These are phyloP conservation scores for Lolium rigidum DNA, from an alignment of 176 grass and related monocot genomes.

Conservation along the genomic window DNA sequence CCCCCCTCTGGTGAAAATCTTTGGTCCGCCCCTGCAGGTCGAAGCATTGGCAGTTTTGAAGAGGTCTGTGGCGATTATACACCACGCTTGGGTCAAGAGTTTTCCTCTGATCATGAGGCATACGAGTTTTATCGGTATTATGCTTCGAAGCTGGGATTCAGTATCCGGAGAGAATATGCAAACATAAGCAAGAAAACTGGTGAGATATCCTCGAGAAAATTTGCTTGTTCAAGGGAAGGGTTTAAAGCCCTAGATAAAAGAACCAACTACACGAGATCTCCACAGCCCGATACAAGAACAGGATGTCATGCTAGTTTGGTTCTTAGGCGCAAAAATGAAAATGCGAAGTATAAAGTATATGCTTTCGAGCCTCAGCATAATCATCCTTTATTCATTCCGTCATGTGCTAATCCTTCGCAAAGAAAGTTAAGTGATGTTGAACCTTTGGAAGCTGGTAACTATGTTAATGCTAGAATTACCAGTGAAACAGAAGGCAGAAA, in stretches of 20 bases:
- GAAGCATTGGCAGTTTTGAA: background rate
- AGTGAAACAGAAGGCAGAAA: background rate
- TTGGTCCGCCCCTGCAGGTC: background rate
- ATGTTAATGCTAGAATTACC: background rate
- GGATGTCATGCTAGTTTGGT: background rate
- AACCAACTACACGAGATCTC: background rate
- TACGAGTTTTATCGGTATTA: background rate
- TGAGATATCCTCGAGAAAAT: background rate
- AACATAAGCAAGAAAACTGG: background rate
- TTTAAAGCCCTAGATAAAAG: background rate
- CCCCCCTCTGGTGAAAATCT: no score
- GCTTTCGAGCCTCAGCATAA: background rate
- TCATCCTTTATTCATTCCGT: background rate
- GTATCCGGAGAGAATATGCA: background rate
- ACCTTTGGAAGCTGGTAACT: background rate
- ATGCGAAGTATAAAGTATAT: background rate
- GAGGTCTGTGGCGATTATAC: background rate
- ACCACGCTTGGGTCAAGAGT: background rate
- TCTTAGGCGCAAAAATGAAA: background rate
- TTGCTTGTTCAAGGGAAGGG: background rate
- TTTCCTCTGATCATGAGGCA: background rate
- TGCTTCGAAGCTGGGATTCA: background rate
- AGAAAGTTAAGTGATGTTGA: background rate
- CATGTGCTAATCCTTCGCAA: background rate
- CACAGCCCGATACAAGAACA: background rate